A percentile compares a stretch with the other conserved stretches of the same genome.
phyloP scores from a whole-genome alignment of 163 green algal species.

The Chlorella variabilis region DNA sequence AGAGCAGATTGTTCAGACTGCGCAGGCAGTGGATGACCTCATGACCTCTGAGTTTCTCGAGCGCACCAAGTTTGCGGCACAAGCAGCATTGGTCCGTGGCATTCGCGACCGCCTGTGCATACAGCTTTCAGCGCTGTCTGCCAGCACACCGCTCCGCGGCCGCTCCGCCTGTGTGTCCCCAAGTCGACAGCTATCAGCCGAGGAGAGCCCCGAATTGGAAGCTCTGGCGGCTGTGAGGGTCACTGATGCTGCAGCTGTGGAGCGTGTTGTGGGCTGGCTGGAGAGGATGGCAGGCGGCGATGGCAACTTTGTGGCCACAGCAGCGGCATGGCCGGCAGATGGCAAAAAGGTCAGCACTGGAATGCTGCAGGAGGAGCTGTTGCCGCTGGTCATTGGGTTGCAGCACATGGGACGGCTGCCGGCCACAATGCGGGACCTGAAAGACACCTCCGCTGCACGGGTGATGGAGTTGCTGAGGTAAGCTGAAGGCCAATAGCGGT shows the following conservation, averaged over 20 bases:
- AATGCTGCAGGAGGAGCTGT: constrained; percentile 64
- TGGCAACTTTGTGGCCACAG: background rate
- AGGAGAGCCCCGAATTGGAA: constrained; percentile 30
- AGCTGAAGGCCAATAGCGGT: too few relatives aligned
- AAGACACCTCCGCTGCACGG: constrained; percentile 27
- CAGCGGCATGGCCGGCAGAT: background rate
- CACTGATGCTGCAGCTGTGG: background rate
- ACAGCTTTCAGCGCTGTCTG: background rate
- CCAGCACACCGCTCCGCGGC: background rate
- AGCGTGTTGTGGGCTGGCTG: background rate
- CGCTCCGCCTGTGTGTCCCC: background rate
- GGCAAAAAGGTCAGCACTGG: constrained; percentile 13
- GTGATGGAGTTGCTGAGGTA: constrained; percentile 48
- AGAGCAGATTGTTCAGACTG: constrained; percentile 43
- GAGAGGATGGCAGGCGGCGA: background rate
- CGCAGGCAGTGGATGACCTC: constrained; percentile 57
- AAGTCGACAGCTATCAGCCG: constrained; percentile 17
- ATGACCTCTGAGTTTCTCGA: constrained; percentile 73
- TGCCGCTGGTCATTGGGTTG: constrained; percentile 72
- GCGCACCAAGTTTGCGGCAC: background rate
- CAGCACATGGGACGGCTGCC: constrained; percentile 51
- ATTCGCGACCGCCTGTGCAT: constrained; percentile 8
- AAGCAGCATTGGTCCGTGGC: background rate
- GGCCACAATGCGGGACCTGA: constrained; percentile 62
- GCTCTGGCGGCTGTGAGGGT: background rate